Percentiles rank a stretch among this genome's conserved stretches.
Evolutionary conservation across 2,329 filamentous ascomycete genomes (phyloP).

Genomic region (Xylaria sp.): DNA sequence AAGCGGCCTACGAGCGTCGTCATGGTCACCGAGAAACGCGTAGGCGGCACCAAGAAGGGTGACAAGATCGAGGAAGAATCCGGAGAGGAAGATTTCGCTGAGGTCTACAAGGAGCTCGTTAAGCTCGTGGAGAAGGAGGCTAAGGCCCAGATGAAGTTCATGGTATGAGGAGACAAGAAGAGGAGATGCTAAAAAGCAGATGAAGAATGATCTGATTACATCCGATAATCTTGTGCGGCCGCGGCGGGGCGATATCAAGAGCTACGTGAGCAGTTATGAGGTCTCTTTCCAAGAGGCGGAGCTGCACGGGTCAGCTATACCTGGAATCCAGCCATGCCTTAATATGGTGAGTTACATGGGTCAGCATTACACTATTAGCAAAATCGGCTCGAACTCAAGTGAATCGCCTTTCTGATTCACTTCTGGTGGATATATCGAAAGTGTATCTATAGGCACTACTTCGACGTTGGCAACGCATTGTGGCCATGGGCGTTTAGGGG

Average conservation of each 20-base stretch:
- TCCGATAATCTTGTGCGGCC: slow-evolving; percentile 5
- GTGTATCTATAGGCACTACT: slow-evolving; percentile 42
- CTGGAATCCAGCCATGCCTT: background rate
- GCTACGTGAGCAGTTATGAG: background rate
- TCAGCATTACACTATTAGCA: slow-evolving; percentile 8
- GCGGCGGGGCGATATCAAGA: background rate
- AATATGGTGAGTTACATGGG: slow-evolving; percentile 8
- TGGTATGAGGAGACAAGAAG: slow-evolving; percentile 49
- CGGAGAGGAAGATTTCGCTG: slow-evolving; percentile 59
- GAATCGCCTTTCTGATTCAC: background rate
- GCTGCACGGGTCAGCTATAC: background rate
- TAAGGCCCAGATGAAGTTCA: slow-evolving; percentile 60
- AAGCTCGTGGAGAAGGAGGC: slow-evolving; percentile 75
- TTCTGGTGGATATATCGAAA: slow-evolving; percentile 16
- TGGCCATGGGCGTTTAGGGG: slow-evolving; percentile 45
- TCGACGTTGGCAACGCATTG: slow-evolving; percentile 40
- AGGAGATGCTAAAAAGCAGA: background rate
- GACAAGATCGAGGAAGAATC: slow-evolving; percentile 60
- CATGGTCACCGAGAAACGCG: slow-evolving; percentile 76
- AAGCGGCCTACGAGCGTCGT: slow-evolving; percentile 97
- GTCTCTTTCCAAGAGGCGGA: slow-evolving; percentile 1
- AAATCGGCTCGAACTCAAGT: background rate
- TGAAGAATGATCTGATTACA: background rate
- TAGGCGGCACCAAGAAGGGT: slow-evolving; percentile 50
- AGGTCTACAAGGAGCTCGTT: slow-evolving; percentile 72